These are phyloP conservation scores for Rhodotorula diobovata DNA, from an alignment of 768 basidiomycete genomes.

Conservation along the genomic window DNA sequence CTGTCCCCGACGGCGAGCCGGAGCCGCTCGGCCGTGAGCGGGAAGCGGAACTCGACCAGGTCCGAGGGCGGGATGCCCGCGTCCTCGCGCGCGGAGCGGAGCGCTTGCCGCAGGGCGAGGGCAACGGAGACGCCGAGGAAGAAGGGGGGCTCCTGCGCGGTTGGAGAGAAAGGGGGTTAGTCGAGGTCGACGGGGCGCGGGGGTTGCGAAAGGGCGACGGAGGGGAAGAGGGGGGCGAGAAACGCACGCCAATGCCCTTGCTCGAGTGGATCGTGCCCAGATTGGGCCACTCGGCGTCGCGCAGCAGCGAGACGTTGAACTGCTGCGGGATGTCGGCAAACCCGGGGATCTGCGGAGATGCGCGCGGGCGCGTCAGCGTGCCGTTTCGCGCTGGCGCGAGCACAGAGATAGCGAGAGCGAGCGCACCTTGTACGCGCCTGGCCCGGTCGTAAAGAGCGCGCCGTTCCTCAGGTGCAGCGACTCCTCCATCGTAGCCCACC, in stretches of 20 bases:
- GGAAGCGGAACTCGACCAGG: slow-evolving; percentile 28
- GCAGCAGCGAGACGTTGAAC: slow-evolving; percentile 34
- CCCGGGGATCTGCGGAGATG: slow-evolving; percentile 34
- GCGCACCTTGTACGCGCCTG: slow-evolving; percentile 17
- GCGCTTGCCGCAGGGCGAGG: slow-evolving; percentile 41
- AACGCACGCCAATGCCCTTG: slow-evolving; percentile 33
- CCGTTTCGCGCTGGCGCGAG: not conserved
- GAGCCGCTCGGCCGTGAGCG: slow-evolving; percentile 42
- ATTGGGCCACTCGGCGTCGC: slow-evolving; percentile 38
- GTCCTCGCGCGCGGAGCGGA: slow-evolving; percentile 40
- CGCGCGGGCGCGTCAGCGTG: slow-evolving; percentile 21
- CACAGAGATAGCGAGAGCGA: not conserved
- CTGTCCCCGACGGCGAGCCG: slow-evolving; percentile 37
- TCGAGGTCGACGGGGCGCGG: no score
- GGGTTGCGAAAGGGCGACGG: no score
- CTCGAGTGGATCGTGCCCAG: slow-evolving; percentile 19
- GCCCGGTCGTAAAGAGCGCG: slow-evolving; percentile 41
- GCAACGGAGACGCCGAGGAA: slow-evolving; percentile 40
- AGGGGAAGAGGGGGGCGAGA: not conserved
- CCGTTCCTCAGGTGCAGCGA: slow-evolving; percentile 40
- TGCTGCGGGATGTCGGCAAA: slow-evolving; percentile 42
- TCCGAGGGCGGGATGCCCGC: slow-evolving; percentile 24
- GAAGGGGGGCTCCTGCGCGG: slow-evolving; percentile 40
- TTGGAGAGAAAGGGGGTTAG: not conserved
- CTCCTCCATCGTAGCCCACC: slow-evolving; percentile 42